These are phyloP conservation scores for Lentinula edodes DNA, from an alignment of 768 basidiomycete genomes.

Conservation along the genomic window DNA sequence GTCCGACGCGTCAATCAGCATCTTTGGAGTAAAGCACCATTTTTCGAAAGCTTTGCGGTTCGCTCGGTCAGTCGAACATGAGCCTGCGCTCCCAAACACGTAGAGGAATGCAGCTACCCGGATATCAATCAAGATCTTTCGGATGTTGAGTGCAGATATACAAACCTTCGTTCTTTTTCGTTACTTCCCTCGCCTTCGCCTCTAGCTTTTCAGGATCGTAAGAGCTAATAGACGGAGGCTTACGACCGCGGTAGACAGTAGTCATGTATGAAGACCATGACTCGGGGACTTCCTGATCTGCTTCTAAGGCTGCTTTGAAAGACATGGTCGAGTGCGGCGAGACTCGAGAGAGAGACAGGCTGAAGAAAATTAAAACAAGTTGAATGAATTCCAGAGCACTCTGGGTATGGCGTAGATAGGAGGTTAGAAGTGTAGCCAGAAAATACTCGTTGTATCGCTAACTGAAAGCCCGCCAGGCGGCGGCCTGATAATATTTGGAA, in stretches of 20 bases:
- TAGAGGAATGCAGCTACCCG: slow-evolving; percentile 20
- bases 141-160: neutral
- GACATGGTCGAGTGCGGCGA: neutral
- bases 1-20: slow-evolving; percentile 43
- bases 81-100: slow-evolving; percentile 49
- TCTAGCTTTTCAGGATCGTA: neutral
- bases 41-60: slow-evolving; percentile 40
- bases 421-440: neutral
- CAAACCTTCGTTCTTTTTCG: neutral
- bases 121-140: neutral
- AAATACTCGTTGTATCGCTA: neutral
- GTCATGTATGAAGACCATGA: neutral
- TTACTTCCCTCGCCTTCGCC: neutral
- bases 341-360: neutral
- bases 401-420: neutral
- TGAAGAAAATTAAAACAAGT: neutral
- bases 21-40: neutral
- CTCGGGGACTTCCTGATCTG: neutral
- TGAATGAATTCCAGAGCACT: neutral
- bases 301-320: neutral
- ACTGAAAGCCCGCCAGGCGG: neutral
- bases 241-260: neutral
- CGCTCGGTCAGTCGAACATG: slow-evolving; percentile 36
- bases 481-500: neutral
- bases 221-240: neutral